Conservation (phyloP, 2,329 filamentous ascomycete genomes). For the Aspergillus fischeri region DNA sequence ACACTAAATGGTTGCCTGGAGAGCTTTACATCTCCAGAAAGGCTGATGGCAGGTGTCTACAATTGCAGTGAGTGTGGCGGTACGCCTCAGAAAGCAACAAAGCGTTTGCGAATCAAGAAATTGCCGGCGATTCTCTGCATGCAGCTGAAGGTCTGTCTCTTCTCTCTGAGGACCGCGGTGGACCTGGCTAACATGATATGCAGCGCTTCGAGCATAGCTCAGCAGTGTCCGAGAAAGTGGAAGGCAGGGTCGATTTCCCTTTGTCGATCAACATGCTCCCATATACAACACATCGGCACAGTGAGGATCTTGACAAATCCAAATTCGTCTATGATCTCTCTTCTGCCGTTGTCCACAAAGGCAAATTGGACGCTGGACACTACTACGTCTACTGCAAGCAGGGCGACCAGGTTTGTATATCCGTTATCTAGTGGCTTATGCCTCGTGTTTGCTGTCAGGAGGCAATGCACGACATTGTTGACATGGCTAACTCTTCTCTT, state of each 20-base stretch:
- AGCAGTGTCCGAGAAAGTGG: conserved; percentile 76
- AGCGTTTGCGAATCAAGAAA: conserved; percentile 78
- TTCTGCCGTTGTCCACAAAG: conserved; percentile 88
- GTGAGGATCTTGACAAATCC: conserved; percentile 26
- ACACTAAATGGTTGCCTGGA: conserved; percentile 74
- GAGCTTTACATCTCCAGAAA: conserved; percentile 81
- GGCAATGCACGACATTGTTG: not conserved
- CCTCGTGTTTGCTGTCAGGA: not conserved
- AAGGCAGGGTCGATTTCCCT: conserved; percentile 80
- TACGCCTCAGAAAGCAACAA: conserved; percentile 69
- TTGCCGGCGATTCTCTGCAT: conserved; percentile 86
- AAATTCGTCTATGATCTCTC: conserved; percentile 81
- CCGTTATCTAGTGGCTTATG: not conserved
- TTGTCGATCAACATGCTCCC: conserved; percentile 84
- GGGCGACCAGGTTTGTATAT: conserved; percentile 59
- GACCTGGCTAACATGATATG: conserved; percentile 3
- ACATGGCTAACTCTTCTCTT: conserved; percentile 4
- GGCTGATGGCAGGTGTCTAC: conserved; percentile 70
- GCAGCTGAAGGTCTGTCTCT: conserved; percentile 71
- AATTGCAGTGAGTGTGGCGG: conserved; percentile 76
- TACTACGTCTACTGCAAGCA: conserved; percentile 87
- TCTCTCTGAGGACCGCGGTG: not conserved
- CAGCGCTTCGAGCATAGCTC: conserved; percentile 73
- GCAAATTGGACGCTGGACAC: conserved; percentile 87
- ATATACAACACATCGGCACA: conserved; percentile 67